These are phyloP conservation scores for Ascocoryne sarcoides DNA, from an alignment of 2,329 filamentous ascomycete species.

Conservation along the genomic window DNA sequence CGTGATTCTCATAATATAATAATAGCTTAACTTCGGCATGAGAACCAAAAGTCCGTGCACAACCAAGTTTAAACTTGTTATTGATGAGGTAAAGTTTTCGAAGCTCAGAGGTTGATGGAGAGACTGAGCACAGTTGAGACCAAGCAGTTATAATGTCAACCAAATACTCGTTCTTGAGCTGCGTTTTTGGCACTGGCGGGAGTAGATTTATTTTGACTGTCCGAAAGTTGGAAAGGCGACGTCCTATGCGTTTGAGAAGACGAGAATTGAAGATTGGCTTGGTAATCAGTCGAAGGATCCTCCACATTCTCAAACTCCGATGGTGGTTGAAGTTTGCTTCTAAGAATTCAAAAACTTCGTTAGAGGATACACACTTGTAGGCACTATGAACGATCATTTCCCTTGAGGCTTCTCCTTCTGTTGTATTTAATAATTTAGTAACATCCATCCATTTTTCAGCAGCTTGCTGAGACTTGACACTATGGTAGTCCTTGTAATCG, in stretches of 20 bases:
- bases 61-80: constrained; percentile 1
- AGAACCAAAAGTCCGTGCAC: neutral
- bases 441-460: constrained; percentile 1
- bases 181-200: neutral
- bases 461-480: neutral
- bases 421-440: constrained; percentile 1
- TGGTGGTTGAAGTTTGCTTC: neutral
- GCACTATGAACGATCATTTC: constrained; percentile 1
- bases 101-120: constrained; percentile 1
- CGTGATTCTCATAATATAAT: constrained; percentile 2
- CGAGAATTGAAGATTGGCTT: constrained; percentile 2
- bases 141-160: constrained; percentile 1
- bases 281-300: constrained; percentile 1
- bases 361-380: constrained; percentile 2
- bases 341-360: constrained; percentile 1
- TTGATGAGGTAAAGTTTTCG: neutral
- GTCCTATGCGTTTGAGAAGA: constrained; percentile 2
- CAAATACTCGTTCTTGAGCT: constrained; percentile 1
- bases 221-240: constrained; percentile 2
- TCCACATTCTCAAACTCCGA: neutral
- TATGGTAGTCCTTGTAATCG: neutral
- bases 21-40: constrained; percentile 4
- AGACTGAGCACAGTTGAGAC: neutral
- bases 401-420: constrained; percentile 1
- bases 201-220: constrained; percentile 3